phyloP scores from a whole-genome alignment of 2,329 filamentous ascomycete genomes.

The Claviceps humidiphila region DNA sequence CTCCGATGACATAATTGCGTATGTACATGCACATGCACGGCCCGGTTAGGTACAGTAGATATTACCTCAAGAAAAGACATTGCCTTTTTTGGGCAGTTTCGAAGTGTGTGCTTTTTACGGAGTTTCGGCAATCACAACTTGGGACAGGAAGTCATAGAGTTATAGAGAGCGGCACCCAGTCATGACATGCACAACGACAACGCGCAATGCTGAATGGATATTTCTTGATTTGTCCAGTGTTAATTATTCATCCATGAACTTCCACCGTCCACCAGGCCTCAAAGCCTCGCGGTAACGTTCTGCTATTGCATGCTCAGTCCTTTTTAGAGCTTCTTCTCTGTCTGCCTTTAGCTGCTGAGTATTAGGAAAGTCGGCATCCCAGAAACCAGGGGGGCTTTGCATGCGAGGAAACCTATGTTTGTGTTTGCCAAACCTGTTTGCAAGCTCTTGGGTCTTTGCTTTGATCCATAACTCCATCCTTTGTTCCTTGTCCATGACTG shows the following conservation, averaged over 20 bases:
- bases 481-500: slow-evolving; percentile 44
- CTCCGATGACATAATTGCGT: background rate
- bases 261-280: slow-evolving; percentile 60
- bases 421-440: slow-evolving; percentile 66
- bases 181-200: background rate
- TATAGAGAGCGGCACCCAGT: background rate
- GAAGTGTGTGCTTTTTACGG: too few species aligned
- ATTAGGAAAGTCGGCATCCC: slow-evolving; percentile 76
- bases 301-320: slow-evolving; percentile 51
- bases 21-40: background rate
- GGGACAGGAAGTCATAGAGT: background rate
- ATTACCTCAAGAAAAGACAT: too few species aligned
- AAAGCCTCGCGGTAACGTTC: slow-evolving; percentile 73
- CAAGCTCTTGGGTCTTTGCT: slow-evolving; percentile 59
- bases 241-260: slow-evolving; percentile 64
- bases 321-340: slow-evolving; percentile 47
- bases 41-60: background rate
- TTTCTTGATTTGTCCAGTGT: background rate
- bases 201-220: background rate
- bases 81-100: too few species aligned
- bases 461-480: slow-evolving; percentile 56
- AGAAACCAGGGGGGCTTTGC: slow-evolving; percentile 73
- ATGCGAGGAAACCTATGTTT: slow-evolving; percentile 58
- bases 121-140: background rate
- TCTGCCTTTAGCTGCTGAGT: slow-evolving; percentile 68